Base-by-base conservation (phyloP, 1,139 yeast species). In the Yamadazyma jaroonii region DNA sequence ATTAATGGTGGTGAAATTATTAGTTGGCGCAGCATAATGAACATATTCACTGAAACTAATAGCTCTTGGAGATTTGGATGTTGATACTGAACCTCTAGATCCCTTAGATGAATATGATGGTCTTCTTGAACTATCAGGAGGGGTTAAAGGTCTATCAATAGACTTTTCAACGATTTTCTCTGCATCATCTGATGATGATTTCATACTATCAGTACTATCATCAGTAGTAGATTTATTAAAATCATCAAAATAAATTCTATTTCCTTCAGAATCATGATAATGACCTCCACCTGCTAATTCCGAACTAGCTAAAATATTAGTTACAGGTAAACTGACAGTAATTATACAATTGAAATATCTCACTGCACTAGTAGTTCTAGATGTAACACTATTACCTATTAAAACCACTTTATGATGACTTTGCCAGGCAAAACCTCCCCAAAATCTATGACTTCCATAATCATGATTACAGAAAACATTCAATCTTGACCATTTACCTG, bases 361-460 rank as follows among this genome's bases (percentile, higher is more conserved):
- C 5, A 80, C 68, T 34, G 81, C 67, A 40, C 81, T 73, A 7
- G 77, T 62, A 9, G 77, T 64, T 29, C 63, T 61, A 3, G 77
- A 70, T 15, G 79, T 72, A 13, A 67, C 60, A 32, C 61, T 62
- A 41, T 74, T 67, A 0, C 88, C 92, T 41, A 78, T 54, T 34
- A 75, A 59, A 6, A 74, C 67, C 2, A 82, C 80, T 52, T 79
- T 79, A 52, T 83, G 90, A 57, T 84, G 92, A 1, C 89, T 81
- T 32, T 73, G 74, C 92, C 92, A 84, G 0, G 79, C 79, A 58
- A 74, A 80, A 0, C 85, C 79, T 42, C 79, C 81, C 77, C 85
- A 77, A 39, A 81, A 71, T 36, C 84, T 61, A 50, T 82, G 85
- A 7, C 74, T 68, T 13, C 77, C 76, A 32, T 70, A 63, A 35